Base-by-base conservation (phyloP, 768 basidiomycete genomes). In the Sporobolomyces roseus region DNA sequence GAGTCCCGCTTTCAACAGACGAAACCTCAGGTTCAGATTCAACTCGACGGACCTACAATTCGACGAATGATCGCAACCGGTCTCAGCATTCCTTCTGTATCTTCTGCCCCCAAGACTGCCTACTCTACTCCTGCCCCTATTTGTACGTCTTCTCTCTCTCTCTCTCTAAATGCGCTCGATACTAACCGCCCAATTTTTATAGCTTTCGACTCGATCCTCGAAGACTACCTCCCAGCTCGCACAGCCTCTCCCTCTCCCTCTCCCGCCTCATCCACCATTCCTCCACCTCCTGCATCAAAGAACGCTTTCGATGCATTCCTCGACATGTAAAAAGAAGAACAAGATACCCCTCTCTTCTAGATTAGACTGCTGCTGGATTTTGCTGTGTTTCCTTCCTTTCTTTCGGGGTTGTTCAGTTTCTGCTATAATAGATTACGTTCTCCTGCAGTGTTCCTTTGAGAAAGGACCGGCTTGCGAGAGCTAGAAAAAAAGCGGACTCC, bases 121-220 rank as follows among this genome's bases (percentile, higher is more conserved):
- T 32, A 32, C 21, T 33, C 52, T 32, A 6, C 16, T 19, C 36
- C 50, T 2, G 14, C 19, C 1, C 33, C 55, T 10, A 52, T 33
- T 62, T 55, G 68, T 64, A 16, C 33, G 62, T 36, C 41, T n/a
- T n/a, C n/a, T n/a, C n/a, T n/a, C 32, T 25, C 29, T 19, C 7
- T 19, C 43, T 23, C 45, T 29, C 41, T 32, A 12, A 19, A 25
- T 7, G 16, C 30, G 23, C 14, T 3, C 17, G 10, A 17, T 41
- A 9, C 32, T 27, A 1, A 9, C n/a, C 52, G 61, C 27, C 61
- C 27, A 3, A 14, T 1, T 43, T 12, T 2, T 30, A 27, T 61
- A 68, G 67, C 62, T 30, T 74, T 74, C 65, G 73, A 74, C 51
- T 62, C 63, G 27, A 66, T 74, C 46, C 51, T 74, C 52, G 67